A percentile compares a stretch with the other conserved stretches of the same genome.
These are phyloP conservation scores for Singerocomus inundabilis DNA, from an alignment of 1,284 basidiomycete species.

Conservation along the genomic window DNA sequence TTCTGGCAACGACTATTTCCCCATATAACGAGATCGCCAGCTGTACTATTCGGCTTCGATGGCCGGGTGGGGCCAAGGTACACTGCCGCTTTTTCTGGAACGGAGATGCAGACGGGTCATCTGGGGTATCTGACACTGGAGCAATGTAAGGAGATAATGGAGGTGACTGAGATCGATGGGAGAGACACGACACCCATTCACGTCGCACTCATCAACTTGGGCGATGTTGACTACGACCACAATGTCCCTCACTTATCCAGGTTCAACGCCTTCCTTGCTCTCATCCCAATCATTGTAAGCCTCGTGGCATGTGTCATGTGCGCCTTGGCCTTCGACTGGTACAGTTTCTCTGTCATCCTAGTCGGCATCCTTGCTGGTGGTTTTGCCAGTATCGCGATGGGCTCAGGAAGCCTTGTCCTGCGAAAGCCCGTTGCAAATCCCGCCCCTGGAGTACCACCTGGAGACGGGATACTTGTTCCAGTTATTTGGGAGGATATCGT, in stretches of 20 bases:
- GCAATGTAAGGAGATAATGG: conserved; percentile 15
- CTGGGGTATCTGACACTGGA: conserved; percentile 26
- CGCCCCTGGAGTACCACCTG: conserved; percentile 18
- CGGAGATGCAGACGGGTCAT: conserved; percentile 29
- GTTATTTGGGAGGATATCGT: conserved; percentile 20
- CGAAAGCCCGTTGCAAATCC: conserved; percentile 6
- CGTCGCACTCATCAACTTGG: conserved; percentile 23
- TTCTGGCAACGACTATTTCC: conserved; percentile 31
- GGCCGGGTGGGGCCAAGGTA: conserved; percentile 29
- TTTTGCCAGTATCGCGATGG: conserved; percentile 24
- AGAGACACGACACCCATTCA: conserved; percentile 14
- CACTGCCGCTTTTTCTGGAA: conserved; percentile 27
- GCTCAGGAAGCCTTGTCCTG: conserved; percentile 21
- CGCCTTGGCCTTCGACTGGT: conserved; percentile 28
- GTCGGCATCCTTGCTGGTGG: conserved; percentile 33
- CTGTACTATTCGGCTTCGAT: conserved; percentile 27
- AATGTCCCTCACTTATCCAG: conserved; percentile 13
- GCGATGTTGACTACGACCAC: conserved; percentile 6
- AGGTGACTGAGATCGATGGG: conserved; percentile 10
- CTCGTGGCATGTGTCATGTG: conserved; percentile 22
- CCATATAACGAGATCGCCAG: conserved; percentile 19
- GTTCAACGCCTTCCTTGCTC: conserved; percentile 5
- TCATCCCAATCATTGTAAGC: conserved; percentile 28
- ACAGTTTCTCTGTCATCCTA: conserved; percentile 27
- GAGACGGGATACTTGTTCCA: conserved; percentile 22